These are phyloP conservation scores for Podila horticola DNA, from an alignment of 192 early-diverging fungal species.

Conservation along the genomic window DNA sequence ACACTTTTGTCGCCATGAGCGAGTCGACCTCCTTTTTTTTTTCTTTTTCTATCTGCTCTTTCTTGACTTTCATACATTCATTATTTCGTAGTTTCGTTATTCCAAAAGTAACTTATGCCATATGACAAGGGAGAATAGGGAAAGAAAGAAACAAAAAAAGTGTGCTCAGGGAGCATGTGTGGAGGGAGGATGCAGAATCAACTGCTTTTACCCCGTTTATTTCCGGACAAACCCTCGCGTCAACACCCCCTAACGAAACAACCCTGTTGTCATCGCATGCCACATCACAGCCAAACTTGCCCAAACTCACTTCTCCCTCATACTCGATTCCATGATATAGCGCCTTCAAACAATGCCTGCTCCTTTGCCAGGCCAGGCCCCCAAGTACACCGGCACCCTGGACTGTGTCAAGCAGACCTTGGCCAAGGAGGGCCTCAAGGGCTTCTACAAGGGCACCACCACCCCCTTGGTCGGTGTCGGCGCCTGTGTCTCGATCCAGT, in stretches of 20 bases:
- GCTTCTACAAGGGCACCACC: constrained; percentile 95
- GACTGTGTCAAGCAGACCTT: constrained; percentile 91
- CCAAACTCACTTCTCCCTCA: background rate
- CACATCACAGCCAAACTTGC: background rate
- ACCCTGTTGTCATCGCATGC: background rate
- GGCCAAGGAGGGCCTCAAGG: constrained; percentile 80
- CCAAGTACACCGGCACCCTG: constrained; percentile 81
- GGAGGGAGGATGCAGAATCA: too few relatives aligned
- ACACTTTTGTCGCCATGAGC: too few relatives aligned
- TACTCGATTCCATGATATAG: constrained; percentile 14
- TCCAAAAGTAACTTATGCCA: too few relatives aligned
- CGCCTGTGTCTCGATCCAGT: constrained; percentile 98
- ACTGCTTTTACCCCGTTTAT: background rate
- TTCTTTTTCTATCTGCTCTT: too few relatives aligned
- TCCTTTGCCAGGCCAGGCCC: constrained; percentile 64
- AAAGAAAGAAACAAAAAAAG: too few relatives aligned
- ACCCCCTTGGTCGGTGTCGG: constrained; percentile 95
- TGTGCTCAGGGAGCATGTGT: too few relatives aligned
- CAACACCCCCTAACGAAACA: background rate
- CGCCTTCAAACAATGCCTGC: constrained; percentile 93
- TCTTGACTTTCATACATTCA: too few relatives aligned
- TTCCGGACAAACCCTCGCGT: background rate
- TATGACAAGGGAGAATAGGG: too few relatives aligned
- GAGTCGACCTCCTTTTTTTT: too few relatives aligned
- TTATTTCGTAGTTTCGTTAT: too few relatives aligned